phyloP scores from a whole-genome alignment of 805 yeast genomes.

The Jamesozyma hellenica region DNA sequence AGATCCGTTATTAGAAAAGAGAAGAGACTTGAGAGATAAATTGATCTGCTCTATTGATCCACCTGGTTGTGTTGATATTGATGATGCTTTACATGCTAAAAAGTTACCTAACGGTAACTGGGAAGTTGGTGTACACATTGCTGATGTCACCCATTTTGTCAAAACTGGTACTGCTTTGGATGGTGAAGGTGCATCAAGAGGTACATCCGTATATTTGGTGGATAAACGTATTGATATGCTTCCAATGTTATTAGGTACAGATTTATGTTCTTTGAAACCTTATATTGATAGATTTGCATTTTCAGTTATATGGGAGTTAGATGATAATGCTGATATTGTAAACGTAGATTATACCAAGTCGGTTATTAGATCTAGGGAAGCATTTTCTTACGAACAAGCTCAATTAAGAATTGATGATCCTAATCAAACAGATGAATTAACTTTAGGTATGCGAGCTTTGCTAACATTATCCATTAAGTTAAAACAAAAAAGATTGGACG shows the following conservation, averaged over 20 bases:
- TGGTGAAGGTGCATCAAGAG: slow-evolving; percentile 92
- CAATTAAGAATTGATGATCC: slow-evolving; percentile 82
- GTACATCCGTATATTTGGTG: slow-evolving; percentile 92
- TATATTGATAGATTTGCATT: slow-evolving; percentile 94
- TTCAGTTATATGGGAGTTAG: slow-evolving; percentile 92
- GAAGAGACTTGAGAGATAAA: slow-evolving; percentile 81
- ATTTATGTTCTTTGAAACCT: slow-evolving; percentile 88
- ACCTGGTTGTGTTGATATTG: slow-evolving; percentile 96
- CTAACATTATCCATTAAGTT: slow-evolving; percentile 70
- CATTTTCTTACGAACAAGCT: slow-evolving; percentile 90
- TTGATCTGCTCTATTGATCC: slow-evolving; percentile 95
- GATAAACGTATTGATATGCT: slow-evolving; percentile 98
- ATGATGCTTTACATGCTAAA: slow-evolving; percentile 90
- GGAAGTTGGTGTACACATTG: slow-evolving; percentile 98
- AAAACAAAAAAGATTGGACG: slow-evolving; percentile 76
- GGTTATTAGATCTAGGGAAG: slow-evolving; percentile 81
- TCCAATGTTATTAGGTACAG: slow-evolving; percentile 90
- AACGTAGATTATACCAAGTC: slow-evolving; percentile 75
- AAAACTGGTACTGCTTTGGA: slow-evolving; percentile 87
- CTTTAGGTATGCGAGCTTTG: slow-evolving; percentile 79
- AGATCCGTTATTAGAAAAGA: slow-evolving; percentile 39
- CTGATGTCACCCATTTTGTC: slow-evolving; percentile 96
- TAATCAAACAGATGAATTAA: slow-evolving; percentile 67
- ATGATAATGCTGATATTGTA: slow-evolving; percentile 74
- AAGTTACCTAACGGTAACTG: slow-evolving; percentile 81